A percentile compares a stretch with the other conserved stretches of the same genome.
Evolutionary conservation across 2,329 filamentous ascomycete species (phyloP).

Genomic region (Nakataea oryzae): DNA sequence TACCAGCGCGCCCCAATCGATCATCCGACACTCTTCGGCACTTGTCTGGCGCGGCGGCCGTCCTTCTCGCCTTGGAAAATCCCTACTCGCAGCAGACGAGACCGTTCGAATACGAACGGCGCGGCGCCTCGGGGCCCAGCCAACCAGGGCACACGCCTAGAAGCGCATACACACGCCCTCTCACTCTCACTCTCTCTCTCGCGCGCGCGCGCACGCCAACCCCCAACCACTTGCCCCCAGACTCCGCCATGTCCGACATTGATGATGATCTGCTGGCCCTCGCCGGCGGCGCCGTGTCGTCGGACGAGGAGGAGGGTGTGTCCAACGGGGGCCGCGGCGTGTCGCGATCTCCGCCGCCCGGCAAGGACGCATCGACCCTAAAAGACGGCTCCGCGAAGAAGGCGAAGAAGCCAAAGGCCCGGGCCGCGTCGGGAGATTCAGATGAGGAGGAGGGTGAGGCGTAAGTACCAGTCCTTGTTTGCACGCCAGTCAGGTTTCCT

Average conservation of each 20-base stretch:
- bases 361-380: slow-evolving; percentile 21
- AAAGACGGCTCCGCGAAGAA: slow-evolving; percentile 22
- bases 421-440: slow-evolving; percentile 36
- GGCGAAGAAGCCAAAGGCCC: slow-evolving; percentile 39
- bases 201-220: too few species aligned
- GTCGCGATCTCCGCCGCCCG: slow-evolving; percentile 36
- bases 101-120: background rate
- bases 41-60: background rate
- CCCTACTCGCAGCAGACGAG: too few species aligned
- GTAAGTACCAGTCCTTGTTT: slow-evolving; percentile 45
- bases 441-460: slow-evolving; percentile 72
- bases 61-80: background rate
- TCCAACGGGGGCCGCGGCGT: slow-evolving; percentile 42
- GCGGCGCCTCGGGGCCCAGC: background rate
- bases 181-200: too few species aligned
- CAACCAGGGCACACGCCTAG: background rate
- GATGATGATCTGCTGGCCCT: slow-evolving; percentile 91
- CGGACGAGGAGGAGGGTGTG: slow-evolving; percentile 47
- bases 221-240: too few species aligned
- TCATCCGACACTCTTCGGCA: too few species aligned
- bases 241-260: slow-evolving; percentile 75
- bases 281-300: slow-evolving; percentile 64
- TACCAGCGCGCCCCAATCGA: background rate
- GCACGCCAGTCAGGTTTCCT: background rate
- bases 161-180: background rate